phyloP scores from a whole-genome alignment of 2,329 filamentous ascomycete genomes.

The Capronia epimyces region DNA sequence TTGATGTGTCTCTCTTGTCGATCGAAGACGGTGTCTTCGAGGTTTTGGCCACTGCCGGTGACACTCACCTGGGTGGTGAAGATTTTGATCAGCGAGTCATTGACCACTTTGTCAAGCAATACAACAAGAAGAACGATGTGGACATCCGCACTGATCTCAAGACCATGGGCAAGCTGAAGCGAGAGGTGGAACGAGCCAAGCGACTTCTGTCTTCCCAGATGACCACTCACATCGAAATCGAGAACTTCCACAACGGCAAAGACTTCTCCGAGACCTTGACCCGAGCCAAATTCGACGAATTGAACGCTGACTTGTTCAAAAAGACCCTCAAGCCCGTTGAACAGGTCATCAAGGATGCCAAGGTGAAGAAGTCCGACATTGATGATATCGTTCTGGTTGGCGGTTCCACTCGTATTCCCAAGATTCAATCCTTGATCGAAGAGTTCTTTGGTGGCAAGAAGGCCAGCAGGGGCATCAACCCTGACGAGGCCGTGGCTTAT shows the following conservation, averaged over 20 bases:
- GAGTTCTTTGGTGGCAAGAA: constrained; percentile 95
- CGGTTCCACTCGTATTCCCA: constrained; percentile 98
- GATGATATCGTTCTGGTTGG: constrained; percentile 96
- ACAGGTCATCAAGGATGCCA: constrained; percentile 96
- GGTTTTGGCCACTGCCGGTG: constrained; percentile 89
- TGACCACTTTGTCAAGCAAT: constrained; percentile 90
- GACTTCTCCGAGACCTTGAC: constrained; percentile 98
- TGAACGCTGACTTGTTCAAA: constrained; percentile 99
- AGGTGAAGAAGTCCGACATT: constrained; percentile 91
- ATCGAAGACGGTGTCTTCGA: constrained; percentile 92
- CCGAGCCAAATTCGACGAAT: constrained; percentile 97
- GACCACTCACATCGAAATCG: constrained; percentile 91
- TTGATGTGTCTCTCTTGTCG: constrained; percentile 87
- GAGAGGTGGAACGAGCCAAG: constrained; percentile 99
- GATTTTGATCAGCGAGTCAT: constrained; percentile 98
- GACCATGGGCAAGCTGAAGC: constrained; percentile 99
- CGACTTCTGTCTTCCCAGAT: constrained; percentile 91
- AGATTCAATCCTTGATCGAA: constrained; percentile 90
- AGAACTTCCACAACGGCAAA: constrained; percentile 92
- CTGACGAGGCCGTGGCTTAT: constrained; percentile 96
- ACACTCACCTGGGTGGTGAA: constrained; percentile 95
- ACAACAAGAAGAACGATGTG: constrained; percentile 96
- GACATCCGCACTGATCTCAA: constrained; percentile 92
- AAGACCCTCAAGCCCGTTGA: constrained; percentile 98
- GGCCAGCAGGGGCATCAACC: constrained; percentile 98